Base-by-base conservation (phyloP, 208 protist genomes). In the Leishmania tarentolae region DNA sequence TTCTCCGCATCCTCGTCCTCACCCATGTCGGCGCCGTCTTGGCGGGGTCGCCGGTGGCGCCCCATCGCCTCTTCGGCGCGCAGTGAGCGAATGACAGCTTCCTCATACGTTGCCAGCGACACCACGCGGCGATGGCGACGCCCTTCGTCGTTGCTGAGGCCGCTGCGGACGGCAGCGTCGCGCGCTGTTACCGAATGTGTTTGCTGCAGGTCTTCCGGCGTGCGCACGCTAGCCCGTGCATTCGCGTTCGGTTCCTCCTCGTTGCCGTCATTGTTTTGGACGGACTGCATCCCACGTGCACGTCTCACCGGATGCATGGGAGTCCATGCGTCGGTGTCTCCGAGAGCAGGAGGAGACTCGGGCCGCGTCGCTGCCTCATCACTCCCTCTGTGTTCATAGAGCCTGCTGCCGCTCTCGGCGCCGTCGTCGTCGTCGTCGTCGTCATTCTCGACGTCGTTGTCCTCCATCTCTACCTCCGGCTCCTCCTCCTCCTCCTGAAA, bases 61-160 rank as follows among this genome's bases (percentile, higher is more conserved):
- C 8, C 31, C 74, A 77, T 68, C 40, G 74, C 74, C 52, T 77
- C 53, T 17, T 77, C 74, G 13, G 74, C 74, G 37, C 74, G 74
- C 74, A 77, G 74, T 63, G 74, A 61, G 19, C 74, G 74, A 19
- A 77, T 37, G 21, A 77, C 74, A 6, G 52, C 53, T 8, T 17
- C 52, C 40, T 77, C 74, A 50, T 77, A 77, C 35, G 56, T 50
- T 24, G 52, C 46, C 37, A 77, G 74, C 35, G 28, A 37, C 35
- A 77, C 74, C 35, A 35, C 9, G 21, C 37, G 74, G 56, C 21
- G 53, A 31, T 35, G 56, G 24, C 7, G 24, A 21, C 63, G 17
- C 13, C 24, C 50, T 31, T 76, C 72, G 8, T 59, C 72, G n/a
- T 57, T 50, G 13, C 72, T 19, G 31, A 42, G 28, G 31, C 72